Base-by-base conservation (phyloP, 2,329 filamentous ascomycete species). In the Venturia asperata region DNA sequence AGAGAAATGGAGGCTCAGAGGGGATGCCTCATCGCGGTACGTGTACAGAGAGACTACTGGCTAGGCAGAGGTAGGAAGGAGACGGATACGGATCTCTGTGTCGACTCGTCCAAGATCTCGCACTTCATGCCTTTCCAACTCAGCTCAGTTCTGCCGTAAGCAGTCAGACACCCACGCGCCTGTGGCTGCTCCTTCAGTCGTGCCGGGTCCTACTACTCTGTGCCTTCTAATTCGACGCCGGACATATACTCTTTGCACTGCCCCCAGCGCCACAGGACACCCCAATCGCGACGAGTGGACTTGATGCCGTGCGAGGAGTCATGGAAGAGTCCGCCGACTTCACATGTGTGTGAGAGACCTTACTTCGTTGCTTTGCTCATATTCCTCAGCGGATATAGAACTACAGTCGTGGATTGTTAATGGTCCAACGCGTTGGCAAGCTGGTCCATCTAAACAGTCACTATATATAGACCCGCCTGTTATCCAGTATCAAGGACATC, bases 221-320 rank as follows among this genome's bases (percentile, higher is more conserved):
- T 58, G 52, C 52, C 3, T 5, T 37, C 30, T 37, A 4, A 58
- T 58, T 37, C 30, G 52, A 15, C 52, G 19, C 27, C 52, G 10
- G 13, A 5, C 21, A 52, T 21, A 3, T 27, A 49, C n/a, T 11
- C 45, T 45, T 49, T n/a, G 52, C 52, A 58, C 52, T n/a, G 52
- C 52, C 52, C 52, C 52, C 52, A 37, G n/a, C 47, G 52, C 52
- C 52, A 37, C 52, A 58, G 37, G 15, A n/a, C 30, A 34, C 30
- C n/a, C 17, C 1, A 6, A 19, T 37, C n/a, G 30, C 27, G 11
- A 58, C 11, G 17, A n/a, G 45, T 47, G 49, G 49, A n/a, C 17
- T 56, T 5, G 15, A 56, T 17, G 5, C 13, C 27, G 30, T 34
- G 30, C 30, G 11, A 7, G 27, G 15, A 7, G 15, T 52, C 49